Evolutionary conservation across 768 basidiomycete genomes (phyloP), one percentile per base, ranked within the genome.

Genomic region (Leccinellum albellum): DNA sequence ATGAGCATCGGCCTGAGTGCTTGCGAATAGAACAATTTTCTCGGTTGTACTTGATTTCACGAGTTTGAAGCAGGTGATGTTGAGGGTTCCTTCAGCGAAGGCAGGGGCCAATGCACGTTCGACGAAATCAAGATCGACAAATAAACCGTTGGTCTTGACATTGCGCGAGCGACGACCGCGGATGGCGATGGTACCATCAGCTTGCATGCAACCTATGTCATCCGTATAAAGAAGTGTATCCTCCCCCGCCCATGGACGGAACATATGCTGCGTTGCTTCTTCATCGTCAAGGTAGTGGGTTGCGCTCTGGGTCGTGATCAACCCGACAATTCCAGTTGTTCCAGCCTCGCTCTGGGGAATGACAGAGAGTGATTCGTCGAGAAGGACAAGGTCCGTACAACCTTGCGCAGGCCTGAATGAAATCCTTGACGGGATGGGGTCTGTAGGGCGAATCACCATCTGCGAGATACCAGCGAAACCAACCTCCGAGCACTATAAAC

Each of bases 161-260:
- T 47, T 61, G 37, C 60, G 60, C 32, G 60, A 62, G 26, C 55
- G 51, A 45, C 60, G 60, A 28, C 60, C 60, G 9, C 55, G 60
- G 13, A 61, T 61, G 6, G 32, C 17, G 15, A 61, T 57, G 31
- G 60, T 61, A 6, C 60, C 60, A 23, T 61, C 60, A 9, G 23
- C 60, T 32, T 62, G 60, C 60, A 61, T 61, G 60, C 54, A 62
- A 14, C 60, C 60, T 26, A 61, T 28, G 40, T 61, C 60, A 21
- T 62, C 51, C 6, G 60, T 61, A 33, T 62, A 61, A 29, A 61
- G 50, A 12, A 61, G 60, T 4, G 50, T 52, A 20, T 61, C 40
- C 31, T 62, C 51, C 29, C 60, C 60, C 23, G 47, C 40, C 55
- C 60, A 62, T 14, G 60, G 47, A 50, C 60, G 61, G 47, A 61